Evolutionary conservation across 2,329 filamentous ascomycete species (phyloP).

Genomic region (Arachnomyces sp.): DNA sequence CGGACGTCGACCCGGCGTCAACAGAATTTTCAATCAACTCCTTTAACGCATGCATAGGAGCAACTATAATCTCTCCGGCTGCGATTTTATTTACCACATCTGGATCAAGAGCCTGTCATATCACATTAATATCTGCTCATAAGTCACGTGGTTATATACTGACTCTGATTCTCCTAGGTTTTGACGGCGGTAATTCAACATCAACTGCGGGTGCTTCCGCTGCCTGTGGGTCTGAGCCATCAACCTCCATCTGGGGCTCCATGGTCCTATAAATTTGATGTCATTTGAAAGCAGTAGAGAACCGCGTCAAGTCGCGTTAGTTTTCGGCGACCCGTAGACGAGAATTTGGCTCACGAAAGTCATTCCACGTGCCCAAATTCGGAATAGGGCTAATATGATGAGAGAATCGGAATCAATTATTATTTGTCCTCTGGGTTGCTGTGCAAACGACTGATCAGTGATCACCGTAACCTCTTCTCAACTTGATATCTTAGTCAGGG

Average conservation of each 20-base stretch:
- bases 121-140: constrained; percentile 6
- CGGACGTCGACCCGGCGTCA: constrained; percentile 85
- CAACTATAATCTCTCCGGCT: constrained; percentile 95
- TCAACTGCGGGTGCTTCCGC: constrained; percentile 47
- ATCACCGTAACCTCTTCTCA: too few species aligned
- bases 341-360: too few species aligned
- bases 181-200: constrained; percentile 25
- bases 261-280: constrained; percentile 14
- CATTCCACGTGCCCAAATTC: too few species aligned
- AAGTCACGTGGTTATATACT: constrained; percentile 2
- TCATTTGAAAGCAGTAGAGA: neutral
- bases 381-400: too few species aligned
- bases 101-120: constrained; percentile 68
- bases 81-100: constrained; percentile 98
- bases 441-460: too few species aligned
- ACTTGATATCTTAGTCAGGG: too few species aligned
- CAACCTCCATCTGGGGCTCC: constrained; percentile 39
- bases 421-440: too few species aligned
- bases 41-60: constrained; percentile 90
- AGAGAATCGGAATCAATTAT: too few species aligned
- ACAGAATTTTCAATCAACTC: constrained; percentile 96
- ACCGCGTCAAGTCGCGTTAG: too few species aligned
- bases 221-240: constrained; percentile 30
- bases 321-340: too few species aligned
- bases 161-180: constrained; percentile 44